These are phyloP conservation scores for Alternaria longipes DNA, from an alignment of 2,329 filamentous ascomycete species.

Conservation along the genomic window DNA sequence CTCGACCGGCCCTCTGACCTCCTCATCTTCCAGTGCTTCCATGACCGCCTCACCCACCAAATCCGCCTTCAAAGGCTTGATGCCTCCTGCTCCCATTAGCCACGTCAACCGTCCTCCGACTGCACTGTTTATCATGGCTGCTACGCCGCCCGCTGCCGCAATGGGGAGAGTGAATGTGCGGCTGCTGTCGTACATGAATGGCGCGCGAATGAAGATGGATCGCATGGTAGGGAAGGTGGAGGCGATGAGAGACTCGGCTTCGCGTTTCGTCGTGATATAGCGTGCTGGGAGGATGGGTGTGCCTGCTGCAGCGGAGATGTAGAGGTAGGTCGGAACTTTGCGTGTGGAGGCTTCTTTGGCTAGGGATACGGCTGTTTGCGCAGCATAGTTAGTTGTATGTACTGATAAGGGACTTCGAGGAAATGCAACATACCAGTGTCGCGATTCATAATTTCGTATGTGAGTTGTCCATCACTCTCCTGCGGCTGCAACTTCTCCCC, in stretches of 20 bases:
- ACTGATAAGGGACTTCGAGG: neutral
- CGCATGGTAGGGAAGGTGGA: slow-evolving; percentile 78
- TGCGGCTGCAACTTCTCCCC: slow-evolving; percentile 69
- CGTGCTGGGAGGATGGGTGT: slow-evolving; percentile 83
- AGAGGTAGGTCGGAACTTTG: slow-evolving; percentile 77
- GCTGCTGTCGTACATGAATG: slow-evolving; percentile 88
- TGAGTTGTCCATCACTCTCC: slow-evolving; percentile 78
- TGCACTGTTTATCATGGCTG: slow-evolving; percentile 77
- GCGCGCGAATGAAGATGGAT: slow-evolving; percentile 81
- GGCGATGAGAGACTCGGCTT: slow-evolving; percentile 82
- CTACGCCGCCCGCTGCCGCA: slow-evolving; percentile 78
- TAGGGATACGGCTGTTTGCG: slow-evolving; percentile 72
- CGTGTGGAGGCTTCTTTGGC: slow-evolving; percentile 77
- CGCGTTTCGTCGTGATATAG: slow-evolving; percentile 91
- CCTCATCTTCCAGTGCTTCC: slow-evolving; percentile 80
- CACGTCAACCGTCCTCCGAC: slow-evolving; percentile 78
- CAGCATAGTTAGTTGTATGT: neutral
- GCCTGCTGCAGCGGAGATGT: slow-evolving; percentile 87
- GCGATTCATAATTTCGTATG: slow-evolving; percentile 97
- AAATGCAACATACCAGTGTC: slow-evolving; percentile 65
- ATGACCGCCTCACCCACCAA: slow-evolving; percentile 88
- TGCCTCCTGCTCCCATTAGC: slow-evolving; percentile 81
- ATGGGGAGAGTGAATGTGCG: slow-evolving; percentile 84
- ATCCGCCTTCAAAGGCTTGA: slow-evolving; percentile 89
- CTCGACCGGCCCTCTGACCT: slow-evolving; percentile 78